Percentiles rank a stretch among this genome's conserved stretches.
Evolutionary conservation across 306 rosid species (phyloP).

Genomic region (Psophocarpus tetragonolobus): DNA sequence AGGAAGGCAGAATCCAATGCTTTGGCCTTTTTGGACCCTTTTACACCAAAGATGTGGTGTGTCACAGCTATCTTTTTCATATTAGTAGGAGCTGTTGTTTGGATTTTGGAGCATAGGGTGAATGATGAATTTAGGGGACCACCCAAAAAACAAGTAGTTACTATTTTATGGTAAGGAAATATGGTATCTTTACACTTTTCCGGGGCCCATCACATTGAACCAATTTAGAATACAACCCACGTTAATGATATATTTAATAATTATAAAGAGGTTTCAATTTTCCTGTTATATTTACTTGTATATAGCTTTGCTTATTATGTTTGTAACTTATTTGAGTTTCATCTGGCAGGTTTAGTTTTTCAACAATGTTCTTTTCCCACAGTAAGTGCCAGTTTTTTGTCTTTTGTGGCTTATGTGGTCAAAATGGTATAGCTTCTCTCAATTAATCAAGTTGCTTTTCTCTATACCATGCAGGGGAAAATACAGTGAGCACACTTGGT

Average conservation of each 20-base stretch:
- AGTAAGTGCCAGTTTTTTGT: slow-evolving; percentile 55
- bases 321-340: slow-evolving; percentile 19
- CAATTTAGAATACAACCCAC: neutral
- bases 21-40: slow-evolving; percentile 91
- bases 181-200: neutral
- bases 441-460: slow-evolving; percentile 19
- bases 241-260: slow-evolving; percentile 13
- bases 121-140: slow-evolving; percentile 96
- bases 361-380: slow-evolving; percentile 85
- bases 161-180: slow-evolving; percentile 70
- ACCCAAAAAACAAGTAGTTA: slow-evolving; percentile 73
- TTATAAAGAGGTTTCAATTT: slow-evolving; percentile 2
- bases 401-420: slow-evolving; percentile 13
- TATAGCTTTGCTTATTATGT: neutral
- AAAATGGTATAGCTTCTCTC: slow-evolving; percentile 20
- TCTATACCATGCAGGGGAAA: slow-evolving; percentile 63
- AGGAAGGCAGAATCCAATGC: slow-evolving; percentile 55
- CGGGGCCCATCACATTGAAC: neutral
- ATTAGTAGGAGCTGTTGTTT: slow-evolving; percentile 76
- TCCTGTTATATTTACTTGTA: neutral
- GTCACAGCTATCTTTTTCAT: slow-evolving; percentile 75
- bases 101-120: slow-evolving; percentile 93
- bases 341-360: slow-evolving; percentile 74
- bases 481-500: slow-evolving; percentile 88
- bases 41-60: slow-evolving; percentile 72